Base-by-base conservation (phyloP, 2,329 filamentous ascomycete genomes). In the Talaromyces pinophilus region DNA sequence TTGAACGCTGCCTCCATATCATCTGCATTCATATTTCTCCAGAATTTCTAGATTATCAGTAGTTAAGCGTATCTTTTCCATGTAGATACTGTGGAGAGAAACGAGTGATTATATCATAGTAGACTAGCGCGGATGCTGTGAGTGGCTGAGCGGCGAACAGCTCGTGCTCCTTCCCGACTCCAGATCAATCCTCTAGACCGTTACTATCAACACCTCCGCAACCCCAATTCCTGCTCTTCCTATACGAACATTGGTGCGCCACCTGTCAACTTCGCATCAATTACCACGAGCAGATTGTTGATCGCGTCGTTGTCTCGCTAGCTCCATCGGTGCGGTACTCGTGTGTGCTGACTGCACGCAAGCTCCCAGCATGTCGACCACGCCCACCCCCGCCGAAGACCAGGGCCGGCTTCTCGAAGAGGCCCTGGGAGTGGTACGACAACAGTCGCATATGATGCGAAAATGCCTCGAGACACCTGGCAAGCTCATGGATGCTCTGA, bases 401-500 rank as follows among this genome's bases (percentile, higher is more conserved):
- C 91, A 89, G 87, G 92, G 92, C 75, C 91, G 93, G 75, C 88
- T 99, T 83, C 90, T 99, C 73, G 95, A 99, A 83, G 95, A 99
- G 90, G 95, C 96, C 76, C 84, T 98, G 81, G 88, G 91, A 69
- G 94, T 97, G 62, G 96, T 99, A 81, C 92, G 94, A 82, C 94
- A 98, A 82, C 96, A 99, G 87, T 95, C 94, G 67, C 88, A 89
- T 75, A 86, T 97, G 78, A 99, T 99, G 95, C 93, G 94, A 83
- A 94, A 96, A 84, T 98, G 93, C 75, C 86, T 99, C 68, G 96
- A 99, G 78, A 96, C 92, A 10, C 93, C 95, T 6, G 94, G 95
- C 70, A 99, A 99, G 86, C 89, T 99, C 71, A 99, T 99, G 95
- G 95, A 99, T 84, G 95, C 95, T 74, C 87, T 99, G 75, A 99